Evolutionary conservation across 306 rosid species (phyloP), one percentile per base, ranked within the genome.

Genomic region (Cucurbita argyrosperma): DNA sequence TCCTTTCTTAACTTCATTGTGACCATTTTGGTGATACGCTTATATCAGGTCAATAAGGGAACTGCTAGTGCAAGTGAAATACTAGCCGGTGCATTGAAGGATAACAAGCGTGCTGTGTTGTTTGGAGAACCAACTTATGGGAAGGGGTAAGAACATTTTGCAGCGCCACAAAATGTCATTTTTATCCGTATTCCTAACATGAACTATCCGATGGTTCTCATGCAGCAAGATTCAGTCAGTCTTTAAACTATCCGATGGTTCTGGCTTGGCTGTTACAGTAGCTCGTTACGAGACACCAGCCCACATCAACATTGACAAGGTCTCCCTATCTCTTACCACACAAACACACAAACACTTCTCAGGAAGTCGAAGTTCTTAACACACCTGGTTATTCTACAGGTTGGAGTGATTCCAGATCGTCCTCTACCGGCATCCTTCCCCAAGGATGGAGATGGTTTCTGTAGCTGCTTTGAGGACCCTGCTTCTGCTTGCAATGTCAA

Each of bases 31-130:
- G 0, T 15, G 0, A 26, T 6, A 23, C 40, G 77, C 49, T 71
- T 83, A 5, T 74, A 62, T 62, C 75, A 94, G 99, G 99, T 94
- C 78, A 91, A 91, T 75, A 91, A 91, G 86, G 99, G 99, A 84
- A 94, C 99, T 45, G 99, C 99, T 38, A 94, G 99, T 85, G 97
- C 99, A 30, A 94, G 99, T 71, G 99, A 94, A 83, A 94, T 94
- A 64, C 86, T 94, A 82, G 99, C 99, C 0, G 99, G 97, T 52
- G 97, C 99, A 16, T 76, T 94, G 89, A 94, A 94, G 76, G 99
- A 94, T 78, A 91, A 91, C 68, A 94, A 94, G 74, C 88, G 99
- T 4, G 99, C 99, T 37, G 80, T 88, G 76, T 63, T 94, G 78
- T 90, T 85, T 76, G 97, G 99, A 81, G 99, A 94, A 64, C 96